These are phyloP conservation scores for Pseudogymnoascus sp. DNA, from an alignment of 2,329 filamentous ascomycete species.

Conservation along the genomic window DNA sequence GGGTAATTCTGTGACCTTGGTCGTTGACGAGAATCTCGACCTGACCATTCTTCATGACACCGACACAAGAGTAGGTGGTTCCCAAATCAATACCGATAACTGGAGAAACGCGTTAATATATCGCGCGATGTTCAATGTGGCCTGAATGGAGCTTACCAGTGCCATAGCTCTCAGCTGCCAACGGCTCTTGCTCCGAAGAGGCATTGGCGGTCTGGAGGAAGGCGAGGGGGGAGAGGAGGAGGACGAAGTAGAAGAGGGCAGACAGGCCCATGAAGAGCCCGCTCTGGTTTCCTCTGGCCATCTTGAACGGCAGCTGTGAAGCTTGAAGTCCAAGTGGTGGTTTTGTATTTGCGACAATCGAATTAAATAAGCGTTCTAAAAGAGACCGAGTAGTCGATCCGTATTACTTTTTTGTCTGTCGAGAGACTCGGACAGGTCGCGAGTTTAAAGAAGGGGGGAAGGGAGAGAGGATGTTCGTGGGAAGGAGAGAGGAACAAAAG, in stretches of 20 bases:
- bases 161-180: slow-evolving; percentile 64
- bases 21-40: slow-evolving; percentile 95
- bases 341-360: neutral
- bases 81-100: slow-evolving; percentile 95
- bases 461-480: slow-evolving; percentile 11
- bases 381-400: slow-evolving; percentile 6
- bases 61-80: slow-evolving; percentile 83
- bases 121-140: neutral
- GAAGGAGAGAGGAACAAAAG: slow-evolving; percentile 2
- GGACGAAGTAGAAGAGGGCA: slow-evolving; percentile 82
- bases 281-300: slow-evolving; percentile 55
- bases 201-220: slow-evolving; percentile 70
- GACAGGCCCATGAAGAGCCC: slow-evolving; percentile 74
- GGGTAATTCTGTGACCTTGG: slow-evolving; percentile 93
- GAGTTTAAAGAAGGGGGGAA: slow-evolving; percentile 9
- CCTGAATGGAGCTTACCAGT: slow-evolving; percentile 41
- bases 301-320: slow-evolving; percentile 29
- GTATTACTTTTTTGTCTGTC: neutral
- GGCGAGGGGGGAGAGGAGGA: slow-evolving; percentile 80
- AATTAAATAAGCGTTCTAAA: neutral
- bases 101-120: slow-evolving; percentile 21
- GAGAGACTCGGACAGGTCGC: neutral
- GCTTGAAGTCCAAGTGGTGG: neutral
- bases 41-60: slow-evolving; percentile 93
- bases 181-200: slow-evolving; percentile 56